Base-by-base conservation (phyloP, 257 asterid genomes). In the Coffea canephora region DNA sequence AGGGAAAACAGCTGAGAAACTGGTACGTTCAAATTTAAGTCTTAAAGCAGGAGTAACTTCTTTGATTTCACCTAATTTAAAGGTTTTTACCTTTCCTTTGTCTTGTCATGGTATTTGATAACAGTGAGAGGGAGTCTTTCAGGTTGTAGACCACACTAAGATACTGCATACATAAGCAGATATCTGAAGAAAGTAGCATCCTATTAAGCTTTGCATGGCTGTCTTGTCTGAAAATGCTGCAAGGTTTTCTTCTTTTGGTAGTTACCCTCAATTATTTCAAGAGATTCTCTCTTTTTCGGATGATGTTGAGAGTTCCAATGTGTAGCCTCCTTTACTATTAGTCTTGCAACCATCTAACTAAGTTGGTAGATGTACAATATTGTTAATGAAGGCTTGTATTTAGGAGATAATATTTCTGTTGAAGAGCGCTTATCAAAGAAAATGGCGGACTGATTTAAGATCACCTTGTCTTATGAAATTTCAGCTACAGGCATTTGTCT, bases 1-100 rank as follows among this genome's bases (percentile, higher is more conserved):
- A 0, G 98, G 94, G 71, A 95, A 92, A 86, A 95, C 99, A 61
- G 98, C 99, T 68, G 96, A 91, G 69, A 95, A 91, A 82, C 87
- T 95, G 97, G 99, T 95, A 92, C 80, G 23, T 14, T 65, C 7
- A 11, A 15, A 64, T 67, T 80, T 52, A 19, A 74, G 50, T 66
- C 19, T 65, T 0, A 23, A 41, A 27, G 36, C 54, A 23, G 69
- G 62, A 15, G 66, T 69, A 69, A n/a, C 49, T 25, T 13, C 23
- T 41, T 65, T 41, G 19, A 27, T 68, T 19, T 66, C 16, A 66
- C 71, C 9, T 34, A 66, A 23, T 62, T 62, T n/a, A 2, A 4
- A 11, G 6, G 8, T 36, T 75, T 50, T 61, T 75, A 14, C 62
- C 23, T 3, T 75, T 54, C 16, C 73, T 8, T 49, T 49, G 54